Percentiles rank a stretch among this genome's conserved stretches.
Evolutionary conservation across 495 filamentous ascomycete species (phyloP).

Genomic region (Aspergillus sparsus): DNA sequence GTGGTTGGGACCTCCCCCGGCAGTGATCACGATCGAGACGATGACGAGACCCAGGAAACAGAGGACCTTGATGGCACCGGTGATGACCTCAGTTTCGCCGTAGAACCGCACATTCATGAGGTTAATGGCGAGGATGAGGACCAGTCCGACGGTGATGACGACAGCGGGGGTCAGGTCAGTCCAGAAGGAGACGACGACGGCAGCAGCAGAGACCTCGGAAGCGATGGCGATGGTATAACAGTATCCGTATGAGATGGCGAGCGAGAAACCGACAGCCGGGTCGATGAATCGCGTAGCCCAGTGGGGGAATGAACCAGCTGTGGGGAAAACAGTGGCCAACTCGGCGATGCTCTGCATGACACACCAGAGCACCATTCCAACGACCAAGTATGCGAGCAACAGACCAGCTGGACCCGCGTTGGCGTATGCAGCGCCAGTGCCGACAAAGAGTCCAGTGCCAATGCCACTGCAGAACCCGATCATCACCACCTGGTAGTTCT

Average conservation of each 20-base stretch:
- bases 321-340: conserved; percentile 71
- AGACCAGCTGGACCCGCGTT: not conserved
- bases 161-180: conserved; percentile 34
- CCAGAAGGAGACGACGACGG: conserved; percentile 14
- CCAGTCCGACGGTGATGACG: conserved; percentile 48
- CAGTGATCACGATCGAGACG: conserved; percentile 51
- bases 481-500: not conserved
- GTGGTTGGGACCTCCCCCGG: conserved; percentile 29
- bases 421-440: not conserved
- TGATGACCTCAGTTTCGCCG: conserved; percentile 50
- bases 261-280: conserved; percentile 57
- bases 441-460: not conserved
- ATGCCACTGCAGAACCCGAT: not conserved
- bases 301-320: conserved; percentile 66
- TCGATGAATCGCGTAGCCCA: conserved; percentile 69
- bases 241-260: conserved; percentile 61
- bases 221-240: conserved; percentile 19
- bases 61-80: conserved; percentile 47
- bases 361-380: conserved; percentile 33
- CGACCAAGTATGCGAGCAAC: not conserved
- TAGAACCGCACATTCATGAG: conserved; percentile 45
- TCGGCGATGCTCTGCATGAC: conserved; percentile 56
- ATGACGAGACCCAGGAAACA: conserved; percentile 49
- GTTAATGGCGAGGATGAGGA: conserved; percentile 47
- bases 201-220: conserved; percentile 9